Evolutionary conservation across 257 asterid genomes (phyloP).

Genomic region (Leonotis leonurus): DNA sequence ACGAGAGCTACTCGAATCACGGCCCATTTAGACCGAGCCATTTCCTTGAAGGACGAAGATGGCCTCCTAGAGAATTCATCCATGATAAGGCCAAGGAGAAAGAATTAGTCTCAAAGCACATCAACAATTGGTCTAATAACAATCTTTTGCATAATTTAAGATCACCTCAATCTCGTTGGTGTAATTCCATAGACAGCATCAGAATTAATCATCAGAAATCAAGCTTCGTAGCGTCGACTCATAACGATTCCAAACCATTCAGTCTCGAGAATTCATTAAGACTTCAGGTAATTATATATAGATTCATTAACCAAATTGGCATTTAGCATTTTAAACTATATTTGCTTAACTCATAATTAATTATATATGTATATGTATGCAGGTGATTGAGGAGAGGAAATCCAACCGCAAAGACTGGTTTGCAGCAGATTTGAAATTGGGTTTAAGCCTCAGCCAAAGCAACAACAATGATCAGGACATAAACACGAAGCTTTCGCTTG

Average conservation of each 20-base stretch:
- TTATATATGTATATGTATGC: not conserved
- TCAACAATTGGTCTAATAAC: too few relatives aligned
- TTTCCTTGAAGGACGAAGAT: conserved; percentile 54
- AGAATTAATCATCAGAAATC: conserved; percentile 19
- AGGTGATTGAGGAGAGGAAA: conserved; percentile 38
- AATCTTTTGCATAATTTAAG: conserved; percentile 11
- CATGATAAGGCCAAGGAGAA: conserved; percentile 29
- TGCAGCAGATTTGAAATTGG: conserved; percentile 43
- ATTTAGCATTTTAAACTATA: not conserved
- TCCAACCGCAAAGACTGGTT: conserved; percentile 25
- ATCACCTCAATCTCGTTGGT: too few relatives aligned
- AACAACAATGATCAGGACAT: conserved; percentile 33
- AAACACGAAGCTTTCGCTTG: conserved; percentile 76
- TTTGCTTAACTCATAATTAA: not conserved
- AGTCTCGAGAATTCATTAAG: conserved; percentile 22
- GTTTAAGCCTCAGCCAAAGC: conserved; percentile 37
- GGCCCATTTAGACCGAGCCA: conserved; percentile 37
- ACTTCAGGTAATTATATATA: conserved; percentile 38
- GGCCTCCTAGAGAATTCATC: conserved; percentile 45
- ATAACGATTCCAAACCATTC: conserved; percentile 5
- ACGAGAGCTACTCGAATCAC: conserved; percentile 20
- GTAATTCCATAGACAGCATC: conserved; percentile 2
- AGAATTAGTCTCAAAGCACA: conserved; percentile 10
- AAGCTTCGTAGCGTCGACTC: conserved; percentile 6
- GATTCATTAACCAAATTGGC: too few relatives aligned